Base-by-base conservation (phyloP, 495 filamentous ascomycete genomes). In the Penicillium riverlandense region DNA sequence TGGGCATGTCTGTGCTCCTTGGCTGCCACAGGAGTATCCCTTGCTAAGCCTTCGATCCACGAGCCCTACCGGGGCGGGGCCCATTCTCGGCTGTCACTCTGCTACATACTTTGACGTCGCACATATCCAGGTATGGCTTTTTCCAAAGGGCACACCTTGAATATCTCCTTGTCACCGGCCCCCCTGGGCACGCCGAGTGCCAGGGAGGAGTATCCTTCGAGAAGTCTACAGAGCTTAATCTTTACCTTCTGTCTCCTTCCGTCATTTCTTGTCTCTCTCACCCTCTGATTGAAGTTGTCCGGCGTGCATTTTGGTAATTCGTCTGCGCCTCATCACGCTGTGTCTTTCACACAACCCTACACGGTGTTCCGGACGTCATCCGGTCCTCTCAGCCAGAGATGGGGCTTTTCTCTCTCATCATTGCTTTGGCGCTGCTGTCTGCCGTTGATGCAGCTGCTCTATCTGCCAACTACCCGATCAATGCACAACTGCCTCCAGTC, bases 401-500 rank as follows among this genome's bases (percentile, higher is more conserved):
- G 66, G 59, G 64, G 41, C 45, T 56, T 36, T 41, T 65, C 33
- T 22, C 6, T 22, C 47, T 57, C 16, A 29, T 66, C 37, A 45
- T 61, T 22, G 31, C 64, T 29, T 44, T 72, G 53, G 47, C 53
- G 29, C 43, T 74, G 12, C 40, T 69, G 22, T 51, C 60, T 40
- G 48, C 47, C 29, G 66, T 69, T 12, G 49, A 55, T 39, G 78
- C 77, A 36, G 52, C 52, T 59, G 55, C 38, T 70, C 75, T 41
- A 47, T 58, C 43, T 16, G 67, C 82, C 39, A 76, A 76, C 31
- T 83, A 88, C 40, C 84, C 84, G 0, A 72, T 90, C 50, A 88
- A 89, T 59, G 74, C 84, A 6, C 86, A 92, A 55, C 72, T 89
- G 9, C 86, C 86, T 32, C 83, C 83, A 4, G 81, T 88, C 40